Evolutionary conservation across 192 early-diverging fungal species (phyloP).

Genomic region (Backusella psychrophila): DNA sequence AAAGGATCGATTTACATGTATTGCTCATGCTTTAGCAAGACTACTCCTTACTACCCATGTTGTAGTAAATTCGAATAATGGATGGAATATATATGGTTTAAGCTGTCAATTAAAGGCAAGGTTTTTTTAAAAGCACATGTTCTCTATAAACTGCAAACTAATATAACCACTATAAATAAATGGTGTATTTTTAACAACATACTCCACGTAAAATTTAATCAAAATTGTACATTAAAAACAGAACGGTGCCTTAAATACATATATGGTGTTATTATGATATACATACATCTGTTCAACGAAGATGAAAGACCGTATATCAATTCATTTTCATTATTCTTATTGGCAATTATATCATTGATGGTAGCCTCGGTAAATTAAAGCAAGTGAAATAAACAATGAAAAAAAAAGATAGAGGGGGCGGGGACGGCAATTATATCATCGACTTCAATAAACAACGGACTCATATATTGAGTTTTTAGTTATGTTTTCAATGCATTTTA

Average conservation of each 20-base stretch:
- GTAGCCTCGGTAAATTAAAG: background rate
- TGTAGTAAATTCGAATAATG: background rate
- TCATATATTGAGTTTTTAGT: background rate
- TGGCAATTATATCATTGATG: background rate
- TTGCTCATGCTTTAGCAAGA: background rate
- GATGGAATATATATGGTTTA: background rate
- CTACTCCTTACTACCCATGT: background rate
- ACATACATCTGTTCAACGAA: background rate
- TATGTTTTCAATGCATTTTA: background rate
- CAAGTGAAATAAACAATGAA: background rate
- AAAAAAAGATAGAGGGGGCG: background rate
- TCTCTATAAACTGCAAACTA: background rate
- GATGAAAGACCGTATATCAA: background rate
- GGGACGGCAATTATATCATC: background rate
- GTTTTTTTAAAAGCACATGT: background rate
- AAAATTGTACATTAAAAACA: background rate
- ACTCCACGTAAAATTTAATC: background rate
- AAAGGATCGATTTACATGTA: background rate
- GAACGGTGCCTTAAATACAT: background rate
- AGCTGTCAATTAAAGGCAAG: background rate
- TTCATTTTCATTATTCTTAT: background rate
- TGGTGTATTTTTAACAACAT: constrained; percentile 1
- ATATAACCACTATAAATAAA: background rate
- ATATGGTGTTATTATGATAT: background rate
- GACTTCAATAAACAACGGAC: background rate